Conservation (phyloP, 805 yeast genomes). For the Suhomyces sp. region DNA sequence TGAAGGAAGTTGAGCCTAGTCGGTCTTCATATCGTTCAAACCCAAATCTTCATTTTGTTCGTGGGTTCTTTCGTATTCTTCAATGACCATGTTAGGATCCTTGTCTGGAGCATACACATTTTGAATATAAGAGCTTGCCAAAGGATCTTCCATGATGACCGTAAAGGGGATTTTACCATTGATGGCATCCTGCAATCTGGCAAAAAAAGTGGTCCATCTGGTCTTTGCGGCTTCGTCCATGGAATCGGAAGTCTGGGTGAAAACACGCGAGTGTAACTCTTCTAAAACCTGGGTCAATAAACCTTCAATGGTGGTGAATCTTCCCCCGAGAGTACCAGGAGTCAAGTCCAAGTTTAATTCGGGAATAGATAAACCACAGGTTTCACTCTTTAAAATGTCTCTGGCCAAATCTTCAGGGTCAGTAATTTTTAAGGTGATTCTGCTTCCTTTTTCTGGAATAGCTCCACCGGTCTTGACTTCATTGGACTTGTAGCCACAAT, state of each 20-base stretch:
- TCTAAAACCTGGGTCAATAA: slow-evolving; percentile 83
- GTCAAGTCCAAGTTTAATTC: slow-evolving; percentile 87
- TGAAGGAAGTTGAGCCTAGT: too few relatives aligned
- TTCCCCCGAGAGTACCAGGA: slow-evolving; percentile 96
- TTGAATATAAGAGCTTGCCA: slow-evolving; percentile 93
- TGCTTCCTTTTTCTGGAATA: slow-evolving; percentile 81
- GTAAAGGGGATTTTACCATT: slow-evolving; percentile 84
- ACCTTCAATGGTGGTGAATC: slow-evolving; percentile 97
- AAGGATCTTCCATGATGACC: slow-evolving; percentile 86
- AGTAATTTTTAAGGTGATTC: slow-evolving; percentile 67
- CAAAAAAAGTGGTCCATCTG: slow-evolving; percentile 84
- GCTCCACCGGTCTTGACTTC: slow-evolving; percentile 99
- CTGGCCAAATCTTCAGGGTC: slow-evolving; percentile 93
- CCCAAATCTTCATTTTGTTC: slow-evolving; percentile 94
- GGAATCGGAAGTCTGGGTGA: slow-evolving; percentile 82
- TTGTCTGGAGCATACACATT: slow-evolving; percentile 98
- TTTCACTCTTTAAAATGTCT: slow-evolving; percentile 91
- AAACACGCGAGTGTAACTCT: slow-evolving; percentile 82
- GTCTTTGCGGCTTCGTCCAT: slow-evolving; percentile 75
- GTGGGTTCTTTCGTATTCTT: slow-evolving; percentile 83
- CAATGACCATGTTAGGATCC: slow-evolving; percentile 93
- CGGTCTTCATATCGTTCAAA: slow-evolving; percentile 51
- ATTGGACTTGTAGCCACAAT: slow-evolving; percentile 93
- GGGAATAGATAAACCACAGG: slow-evolving; percentile 82
- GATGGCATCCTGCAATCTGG: slow-evolving; percentile 69